Evolutionary conservation across 1,284 basidiomycete genomes (phyloP), one percentile per base, ranked within the genome.

Genomic region (Ustilago cynodontis): DNA sequence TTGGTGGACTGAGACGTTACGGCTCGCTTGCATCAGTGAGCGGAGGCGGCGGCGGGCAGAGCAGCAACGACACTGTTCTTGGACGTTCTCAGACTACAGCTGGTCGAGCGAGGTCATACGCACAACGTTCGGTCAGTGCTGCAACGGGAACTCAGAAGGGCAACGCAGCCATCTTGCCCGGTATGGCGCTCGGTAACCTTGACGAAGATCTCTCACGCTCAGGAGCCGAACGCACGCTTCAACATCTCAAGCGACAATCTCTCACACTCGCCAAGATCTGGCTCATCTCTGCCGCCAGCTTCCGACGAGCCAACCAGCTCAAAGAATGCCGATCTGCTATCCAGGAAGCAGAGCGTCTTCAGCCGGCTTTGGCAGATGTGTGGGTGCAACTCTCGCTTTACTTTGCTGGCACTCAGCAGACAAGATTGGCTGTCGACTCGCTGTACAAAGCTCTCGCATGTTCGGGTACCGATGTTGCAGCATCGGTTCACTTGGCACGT

Each of bases 281-380:
- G 96, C 87, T 98, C 7, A 93, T 94, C 89, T 93, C 92, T 2
- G 94, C 96, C 0, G 95, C 97, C 5, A 95, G 93, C 0, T 99
- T 98, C 88, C 89, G 97, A 35, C 88, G 96, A 64, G 88, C 92
- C 54, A 93, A 93, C 11, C 95, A 95, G 87, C 90, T 93, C 62
- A 93, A 95, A 68, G 94, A 98, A 83, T 91, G 93, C 2, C 91
- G 92, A 65, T 94, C 91, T 10, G 93, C 96, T 2, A 94, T 98
- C 55, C 93, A 95, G 83, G 96, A 99, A 87, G 97, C 96, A 0
- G 96, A 99, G 86, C 91, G 92, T 6, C 89, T 91, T 71, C 93
- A 96, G 84, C 92, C 94, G 70, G 90, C 90, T 39, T 94, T 95
- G 84, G 91, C 94, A 0, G 91, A 91, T 35, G 94, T 98, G 14